Percentiles rank a stretch among this genome's conserved stretches.
phyloP scores from a whole-genome alignment of 768 basidiomycete genomes.

The Tylopilus plumbeoviolaceoides region DNA sequence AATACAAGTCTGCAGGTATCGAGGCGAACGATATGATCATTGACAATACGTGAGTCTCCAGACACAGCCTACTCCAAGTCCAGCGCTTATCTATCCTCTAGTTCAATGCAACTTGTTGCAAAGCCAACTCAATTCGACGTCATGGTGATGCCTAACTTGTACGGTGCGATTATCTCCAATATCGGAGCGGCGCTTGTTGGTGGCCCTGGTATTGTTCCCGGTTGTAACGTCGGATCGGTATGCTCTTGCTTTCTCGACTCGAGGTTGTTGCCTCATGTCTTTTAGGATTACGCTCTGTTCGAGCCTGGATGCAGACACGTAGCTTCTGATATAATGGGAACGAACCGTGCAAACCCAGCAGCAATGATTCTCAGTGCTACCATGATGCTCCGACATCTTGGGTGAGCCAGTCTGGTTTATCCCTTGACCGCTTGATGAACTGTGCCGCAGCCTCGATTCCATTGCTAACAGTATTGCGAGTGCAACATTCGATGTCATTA shows the following conservation, averaged over 20 bases:
- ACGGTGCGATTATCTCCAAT: slow-evolving; percentile 97
- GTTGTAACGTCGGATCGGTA: slow-evolving; percentile 95
- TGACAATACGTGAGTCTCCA: slow-evolving; percentile 79
- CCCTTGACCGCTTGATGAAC: slow-evolving; percentile 14
- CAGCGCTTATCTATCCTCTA: slow-evolving; percentile 27
- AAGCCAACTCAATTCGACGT: slow-evolving; percentile 96
- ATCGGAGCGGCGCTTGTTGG: slow-evolving; percentile 98
- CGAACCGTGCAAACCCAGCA: slow-evolving; percentile 93
- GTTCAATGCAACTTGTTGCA: slow-evolving; percentile 98
- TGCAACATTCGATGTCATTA: slow-evolving; percentile 91
- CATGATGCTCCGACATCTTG: slow-evolving; percentile 96
- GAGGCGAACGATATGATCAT: slow-evolving; percentile 98
- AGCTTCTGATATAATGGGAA: slow-evolving; percentile 94
- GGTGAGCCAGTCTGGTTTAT: slow-evolving; percentile 44
- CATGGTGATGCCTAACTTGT: slow-evolving; percentile 98
- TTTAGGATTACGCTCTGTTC: slow-evolving; percentile 92
- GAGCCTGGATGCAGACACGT: slow-evolving; percentile 98
- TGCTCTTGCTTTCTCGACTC: slow-evolving; percentile 19
- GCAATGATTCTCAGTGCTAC: slow-evolving; percentile 97
- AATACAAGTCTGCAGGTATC: slow-evolving; percentile 91
- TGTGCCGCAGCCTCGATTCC: slow-evolving; percentile 64
- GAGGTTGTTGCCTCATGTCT: neutral
- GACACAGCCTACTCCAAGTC: neutral
- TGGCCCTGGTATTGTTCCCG: slow-evolving; percentile 96
- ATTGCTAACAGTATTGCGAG: slow-evolving; percentile 92